Evolutionary conservation across 352 stramenopile genomes (phyloP).

Genomic region (Thraustochytrium sp.): DNA sequence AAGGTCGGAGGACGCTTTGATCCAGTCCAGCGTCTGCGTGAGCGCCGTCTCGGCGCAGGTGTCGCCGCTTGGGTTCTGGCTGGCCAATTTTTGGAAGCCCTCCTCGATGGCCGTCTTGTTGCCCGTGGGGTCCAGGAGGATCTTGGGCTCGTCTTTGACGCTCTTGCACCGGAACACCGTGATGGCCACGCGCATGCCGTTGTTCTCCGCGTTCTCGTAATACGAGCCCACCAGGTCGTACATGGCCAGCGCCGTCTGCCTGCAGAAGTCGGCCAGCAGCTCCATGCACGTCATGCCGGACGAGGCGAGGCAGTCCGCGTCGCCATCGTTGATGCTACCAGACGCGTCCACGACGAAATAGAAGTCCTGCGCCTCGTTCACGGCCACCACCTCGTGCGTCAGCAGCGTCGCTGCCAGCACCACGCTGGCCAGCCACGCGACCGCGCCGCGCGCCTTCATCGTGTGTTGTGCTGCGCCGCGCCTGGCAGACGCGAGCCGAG

Average conservation of each 20-base stretch:
- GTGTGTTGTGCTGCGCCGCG: no score
- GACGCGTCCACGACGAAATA: conserved; percentile 26
- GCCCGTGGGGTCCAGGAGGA: not conserved
- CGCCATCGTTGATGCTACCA: not conserved
- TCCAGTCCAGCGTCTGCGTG: not conserved
- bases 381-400: not conserved
- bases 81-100: not conserved
- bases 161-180: conserved; percentile 14
- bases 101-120: not conserved
- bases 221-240: conserved; percentile 18
- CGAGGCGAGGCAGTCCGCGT: not conserved
- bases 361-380: conserved; percentile 9
- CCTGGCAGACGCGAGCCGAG: no score
- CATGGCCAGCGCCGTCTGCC: not conserved
- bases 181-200: conserved; percentile 26
- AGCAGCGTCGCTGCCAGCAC: not conserved
- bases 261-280: not conserved
- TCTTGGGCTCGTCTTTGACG: not conserved
- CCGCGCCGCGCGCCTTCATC: not conserved
- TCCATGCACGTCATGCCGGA: conserved; percentile 20
- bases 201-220: not conserved
- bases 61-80: not conserved
- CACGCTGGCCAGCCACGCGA: not conserved
- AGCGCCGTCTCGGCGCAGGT: conserved; percentile 33
- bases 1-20: not conserved